phyloP scores from a whole-genome alignment of 495 filamentous ascomycete genomes.

The Hypoxylon rickii region DNA sequence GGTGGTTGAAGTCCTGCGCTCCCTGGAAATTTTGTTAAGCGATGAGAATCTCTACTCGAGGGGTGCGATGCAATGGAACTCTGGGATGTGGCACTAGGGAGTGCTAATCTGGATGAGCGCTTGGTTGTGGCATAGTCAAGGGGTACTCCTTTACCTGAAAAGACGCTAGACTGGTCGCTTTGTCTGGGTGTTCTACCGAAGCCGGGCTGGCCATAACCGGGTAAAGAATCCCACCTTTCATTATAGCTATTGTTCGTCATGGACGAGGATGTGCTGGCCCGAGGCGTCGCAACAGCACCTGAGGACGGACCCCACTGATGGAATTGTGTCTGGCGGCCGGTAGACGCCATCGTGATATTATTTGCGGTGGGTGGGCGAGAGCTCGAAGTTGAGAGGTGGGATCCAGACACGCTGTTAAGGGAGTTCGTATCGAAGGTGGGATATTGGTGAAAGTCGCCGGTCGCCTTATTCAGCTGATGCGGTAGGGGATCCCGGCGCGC shows the following conservation, averaged over 20 bases:
- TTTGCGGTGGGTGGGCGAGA: constrained; percentile 72
- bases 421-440: constrained; percentile 67
- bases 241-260: constrained; percentile 53
- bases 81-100: constrained; percentile 55
- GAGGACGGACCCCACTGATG: constrained; percentile 70
- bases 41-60: constrained; percentile 55
- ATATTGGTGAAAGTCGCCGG: constrained; percentile 88
- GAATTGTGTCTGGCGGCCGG: constrained; percentile 70
- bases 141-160: constrained; percentile 70
- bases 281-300: constrained; percentile 37
- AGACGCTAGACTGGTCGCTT: constrained; percentile 55
- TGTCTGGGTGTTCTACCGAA: constrained; percentile 45
- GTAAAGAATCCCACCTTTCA: constrained; percentile 68
- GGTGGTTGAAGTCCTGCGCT: constrained; percentile 46
- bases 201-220: constrained; percentile 46
- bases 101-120: constrained; percentile 63
- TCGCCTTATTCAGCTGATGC: constrained; percentile 77
- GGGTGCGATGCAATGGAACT: constrained; percentile 52
- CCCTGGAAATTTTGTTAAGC: constrained; percentile 52
- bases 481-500: constrained; percentile 72
- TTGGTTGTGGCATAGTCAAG: constrained; percentile 72
- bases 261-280: constrained; percentile 57
- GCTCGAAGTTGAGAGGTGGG: constrained; percentile 67
- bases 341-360: constrained; percentile 69
- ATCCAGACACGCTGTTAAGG: constrained; percentile 52